Evolutionary conservation across 2,329 filamentous ascomycete species (phyloP), one percentile per base, ranked within the genome.

Genomic region (Aspergillus sp.): DNA sequence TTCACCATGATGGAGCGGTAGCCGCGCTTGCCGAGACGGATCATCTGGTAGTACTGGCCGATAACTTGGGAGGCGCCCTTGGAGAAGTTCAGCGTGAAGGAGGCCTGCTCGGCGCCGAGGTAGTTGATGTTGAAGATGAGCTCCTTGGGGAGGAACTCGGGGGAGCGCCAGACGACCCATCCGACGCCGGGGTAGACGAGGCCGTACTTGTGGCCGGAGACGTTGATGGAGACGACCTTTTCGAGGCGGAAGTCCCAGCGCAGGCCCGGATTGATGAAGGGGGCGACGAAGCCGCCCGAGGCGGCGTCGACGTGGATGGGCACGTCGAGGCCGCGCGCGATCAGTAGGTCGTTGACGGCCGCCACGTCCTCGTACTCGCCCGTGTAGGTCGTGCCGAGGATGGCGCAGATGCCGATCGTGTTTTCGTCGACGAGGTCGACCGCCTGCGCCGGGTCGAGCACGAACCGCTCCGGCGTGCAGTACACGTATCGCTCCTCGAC

Each of bases 61-160:
- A 97, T 96, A 66, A 97, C 89, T 69, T 97, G 92, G 5, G 88
- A 91, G 11, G 93, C 93, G 52, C 92, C 92, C 72, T 96, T 96
- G 68, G 89, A 95, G 79, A 97, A 97, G 80, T 97, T 97, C 54
- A 97, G 85, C 0, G 93, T 97, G 77, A 97, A 97, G 3, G 91
- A 96, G 2, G 91, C 88, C 71, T 97, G 93, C 68, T 97, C 91
- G 10, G 93, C 92, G 46, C 93, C 93, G 5, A 97, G 87, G 76
- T 97, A 97, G 81, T 97, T 97, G 82, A 97, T 97, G 81, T 96
- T 97, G 84, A 97, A 97, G 64, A 97, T 91, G 19, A 97, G 86
- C 66, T 97, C 92, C 68, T 93, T 82, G 6, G 93, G 93, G 2
- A 96, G 82, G 74, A 81, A 94, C 71, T 94, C 87, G 47, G 89